Percentiles rank a stretch among this genome's conserved stretches.
Conservation (phyloP, 2,329 filamentous ascomycete genomes). For the Sclerotinia nivalis region DNA sequence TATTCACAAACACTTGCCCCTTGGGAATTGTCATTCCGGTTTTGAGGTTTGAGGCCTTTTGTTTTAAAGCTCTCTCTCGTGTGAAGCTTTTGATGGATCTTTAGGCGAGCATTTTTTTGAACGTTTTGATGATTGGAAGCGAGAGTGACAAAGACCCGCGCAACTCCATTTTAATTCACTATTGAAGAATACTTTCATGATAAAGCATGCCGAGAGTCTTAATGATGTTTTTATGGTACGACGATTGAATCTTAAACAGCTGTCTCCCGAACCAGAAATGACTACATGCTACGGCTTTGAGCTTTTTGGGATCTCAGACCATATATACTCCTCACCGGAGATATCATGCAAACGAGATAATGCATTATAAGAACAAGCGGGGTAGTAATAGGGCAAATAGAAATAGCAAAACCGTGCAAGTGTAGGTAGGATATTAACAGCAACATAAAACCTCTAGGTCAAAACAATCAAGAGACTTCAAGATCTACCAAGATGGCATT, state of each 20-base stretch:
- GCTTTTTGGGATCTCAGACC: neutral
- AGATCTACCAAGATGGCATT: neutral
- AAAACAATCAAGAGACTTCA: slow-evolving; percentile 17
- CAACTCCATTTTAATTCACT: neutral
- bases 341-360: neutral
- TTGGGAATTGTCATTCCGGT: neutral
- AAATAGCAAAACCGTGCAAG: neutral
- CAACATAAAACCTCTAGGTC: neutral
- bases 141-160: neutral
- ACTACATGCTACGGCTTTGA: neutral
- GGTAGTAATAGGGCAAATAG: neutral
- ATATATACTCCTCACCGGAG: neutral
- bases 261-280: neutral
- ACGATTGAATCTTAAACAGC: neutral
- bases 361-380: neutral
- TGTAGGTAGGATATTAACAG: neutral
- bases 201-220: neutral
- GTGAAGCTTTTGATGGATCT: neutral
- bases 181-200: neutral
- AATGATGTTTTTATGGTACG: neutral
- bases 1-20: neutral
- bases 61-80: neutral
- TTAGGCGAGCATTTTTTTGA: neutral
- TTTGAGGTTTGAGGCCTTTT: neutral
- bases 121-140: neutral